Conservation (phyloP, 257 asterid species). For the Apocynum venetum region DNA sequence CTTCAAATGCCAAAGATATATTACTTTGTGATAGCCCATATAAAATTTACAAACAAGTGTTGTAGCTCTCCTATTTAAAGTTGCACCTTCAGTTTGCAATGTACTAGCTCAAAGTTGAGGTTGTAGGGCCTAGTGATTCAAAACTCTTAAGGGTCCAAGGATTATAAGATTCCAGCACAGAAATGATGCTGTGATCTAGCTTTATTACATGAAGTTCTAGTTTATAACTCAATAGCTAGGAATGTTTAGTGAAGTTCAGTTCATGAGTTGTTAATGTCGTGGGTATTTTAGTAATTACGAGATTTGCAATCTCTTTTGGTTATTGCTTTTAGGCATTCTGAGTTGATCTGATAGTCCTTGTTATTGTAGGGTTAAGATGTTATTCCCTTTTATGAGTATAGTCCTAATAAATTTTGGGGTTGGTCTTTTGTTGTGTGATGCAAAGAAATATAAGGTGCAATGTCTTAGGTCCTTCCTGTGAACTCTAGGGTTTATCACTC, state of each 20-base stretch:
- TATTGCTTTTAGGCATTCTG: neutral
- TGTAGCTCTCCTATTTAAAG: neutral
- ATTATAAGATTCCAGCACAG: neutral
- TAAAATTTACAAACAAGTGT: neutral
- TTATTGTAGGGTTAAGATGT: neutral
- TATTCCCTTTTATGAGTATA: neutral
- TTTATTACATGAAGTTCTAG: neutral
- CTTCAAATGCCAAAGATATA: too few species aligned
- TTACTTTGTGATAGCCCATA: neutral
- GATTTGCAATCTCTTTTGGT: neutral
- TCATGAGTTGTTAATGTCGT: too few species aligned
- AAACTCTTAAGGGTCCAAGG: neutral
- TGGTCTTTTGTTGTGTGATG: too few species aligned
- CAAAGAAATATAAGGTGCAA: too few species aligned
- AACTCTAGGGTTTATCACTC: too few species aligned
- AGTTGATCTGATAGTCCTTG: neutral
- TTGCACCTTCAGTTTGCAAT: neutral
- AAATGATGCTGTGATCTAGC: neutral
- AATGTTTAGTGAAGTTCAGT: too few species aligned
- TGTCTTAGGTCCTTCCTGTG: too few species aligned
- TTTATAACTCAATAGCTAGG: neutral
- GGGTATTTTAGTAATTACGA: too few species aligned
- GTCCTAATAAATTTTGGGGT: too few species aligned
- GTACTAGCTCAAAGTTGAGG: neutral
- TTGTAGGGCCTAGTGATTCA: neutral